Percentiles rank a stretch among this genome's conserved stretches.
These are phyloP conservation scores for Monosporascus sp. DNA, from an alignment of 2,329 filamentous ascomycete species.

Conservation along the genomic window DNA sequence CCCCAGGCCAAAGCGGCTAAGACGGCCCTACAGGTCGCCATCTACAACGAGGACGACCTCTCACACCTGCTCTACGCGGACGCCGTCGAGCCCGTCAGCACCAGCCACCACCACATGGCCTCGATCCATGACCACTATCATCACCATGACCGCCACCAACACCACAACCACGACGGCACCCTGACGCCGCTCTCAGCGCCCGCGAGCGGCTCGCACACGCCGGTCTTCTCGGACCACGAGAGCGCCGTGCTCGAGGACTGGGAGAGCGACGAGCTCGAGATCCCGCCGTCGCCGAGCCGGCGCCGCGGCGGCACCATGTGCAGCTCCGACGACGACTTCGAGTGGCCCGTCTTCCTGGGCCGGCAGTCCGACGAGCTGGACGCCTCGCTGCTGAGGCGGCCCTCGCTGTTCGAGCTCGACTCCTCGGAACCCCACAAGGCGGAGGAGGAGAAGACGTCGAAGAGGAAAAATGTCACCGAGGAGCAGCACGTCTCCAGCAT, in stretches of 20 bases:
- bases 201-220: constrained; percentile 2
- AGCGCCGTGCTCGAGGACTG: constrained; percentile 6
- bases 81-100: background rate
- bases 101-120: constrained; percentile 1
- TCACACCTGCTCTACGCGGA: constrained; percentile 7
- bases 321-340: constrained; percentile 8
- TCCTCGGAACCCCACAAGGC: background rate
- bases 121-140: background rate
- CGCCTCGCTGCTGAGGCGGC: background rate
- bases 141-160: constrained; percentile 1
- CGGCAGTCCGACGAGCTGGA: constrained; percentile 1
- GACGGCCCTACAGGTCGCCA: constrained; percentile 2
- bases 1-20: background rate
- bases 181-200: constrained; percentile 5
- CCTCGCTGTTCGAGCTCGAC: background rate
- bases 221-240: constrained; percentile 1
- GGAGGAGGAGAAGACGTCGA: background rate
- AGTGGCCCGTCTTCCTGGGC: constrained; percentile 8
- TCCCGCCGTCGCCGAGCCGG: constrained; percentile 4
- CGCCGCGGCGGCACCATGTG: constrained; percentile 8
- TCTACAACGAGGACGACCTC: constrained; percentile 13
- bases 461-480: background rate
- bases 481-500: constrained; percentile 2
- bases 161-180: constrained; percentile 1
- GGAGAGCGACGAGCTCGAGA: constrained; percentile 4